Percentiles rank a stretch among this genome's conserved stretches.
phyloP scores from a whole-genome alignment of 2,329 filamentous ascomycete species.

The Aspergillus carbonarius region DNA sequence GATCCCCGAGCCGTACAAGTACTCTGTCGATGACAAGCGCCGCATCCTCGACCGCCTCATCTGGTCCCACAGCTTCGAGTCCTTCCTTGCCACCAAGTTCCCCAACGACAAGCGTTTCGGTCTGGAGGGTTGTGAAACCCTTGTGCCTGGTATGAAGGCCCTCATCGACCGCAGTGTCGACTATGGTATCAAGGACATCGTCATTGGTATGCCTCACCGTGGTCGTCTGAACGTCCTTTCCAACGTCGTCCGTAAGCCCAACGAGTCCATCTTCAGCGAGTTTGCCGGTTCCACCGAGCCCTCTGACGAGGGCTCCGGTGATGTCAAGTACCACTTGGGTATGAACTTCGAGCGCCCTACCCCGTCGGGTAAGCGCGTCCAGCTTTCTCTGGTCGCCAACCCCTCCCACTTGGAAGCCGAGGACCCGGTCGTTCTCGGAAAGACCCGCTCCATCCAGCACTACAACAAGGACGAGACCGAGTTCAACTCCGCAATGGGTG shows the following conservation, averaged over 20 bases:
- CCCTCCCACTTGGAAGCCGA: conserved; percentile 97
- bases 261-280: conserved; percentile 99
- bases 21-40: conserved; percentile 97
- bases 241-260: conserved; percentile 98
- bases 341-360: conserved; percentile 99
- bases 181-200: conserved; percentile 97
- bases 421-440: conserved; percentile 94
- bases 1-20: conserved; percentile 92
- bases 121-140: conserved; percentile 92
- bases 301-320: conserved; percentile 92
- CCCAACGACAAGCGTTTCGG: conserved; percentile 99
- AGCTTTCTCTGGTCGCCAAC: conserved; percentile 96
- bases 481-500: conserved; percentile 88
- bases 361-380: conserved; percentile 97
- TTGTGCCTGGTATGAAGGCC: conserved; percentile 99
- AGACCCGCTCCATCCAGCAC: conserved; percentile 96
- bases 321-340: conserved; percentile 98
- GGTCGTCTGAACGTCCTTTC: conserved; percentile 95
- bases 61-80: conserved; percentile 97
- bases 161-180: conserved; percentile 97
- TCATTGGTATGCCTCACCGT: conserved; percentile 99
- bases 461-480: conserved; percentile 96
- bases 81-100: conserved; percentile 94
- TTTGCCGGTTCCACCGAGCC: conserved; percentile 86
- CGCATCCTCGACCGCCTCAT: conserved; percentile 95